phyloP scores from a whole-genome alignment of 176 grass and related monocot genomes.

The Paspalum vaginatum region DNA sequence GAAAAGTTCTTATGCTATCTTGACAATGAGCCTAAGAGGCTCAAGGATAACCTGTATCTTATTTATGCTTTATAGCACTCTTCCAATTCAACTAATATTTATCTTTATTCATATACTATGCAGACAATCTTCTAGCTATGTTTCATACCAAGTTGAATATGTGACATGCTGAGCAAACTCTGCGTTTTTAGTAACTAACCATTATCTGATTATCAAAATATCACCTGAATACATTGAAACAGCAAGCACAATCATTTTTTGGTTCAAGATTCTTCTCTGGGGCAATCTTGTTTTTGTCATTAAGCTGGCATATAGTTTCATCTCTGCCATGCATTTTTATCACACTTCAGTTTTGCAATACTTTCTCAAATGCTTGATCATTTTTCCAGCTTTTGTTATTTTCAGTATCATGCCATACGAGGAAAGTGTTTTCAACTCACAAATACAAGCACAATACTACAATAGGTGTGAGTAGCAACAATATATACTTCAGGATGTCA shows the following conservation, averaged over 20 bases:
- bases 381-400: neutral
- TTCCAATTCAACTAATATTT: neutral
- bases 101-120: neutral
- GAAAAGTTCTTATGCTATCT: neutral
- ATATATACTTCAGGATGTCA: neutral
- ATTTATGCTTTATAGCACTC: neutral
- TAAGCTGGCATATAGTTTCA: neutral
- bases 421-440: neutral
- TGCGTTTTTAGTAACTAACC: neutral
- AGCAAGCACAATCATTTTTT: constrained; percentile 5
- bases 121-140: neutral
- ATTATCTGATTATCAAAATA: neutral
- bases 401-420: neutral
- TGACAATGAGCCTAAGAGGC: neutral
- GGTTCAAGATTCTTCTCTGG: neutral
- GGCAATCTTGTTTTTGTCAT: neutral
- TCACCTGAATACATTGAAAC: constrained; percentile 11
- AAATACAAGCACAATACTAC: neutral
- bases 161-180: neutral
- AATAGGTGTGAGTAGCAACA: neutral
- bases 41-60: neutral
- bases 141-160: constrained; percentile 1
- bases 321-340: neutral
- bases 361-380: neutral
- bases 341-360: neutral